Base-by-base conservation (phyloP, 768 basidiomycete species). In the Kondoa subrosea region DNA sequence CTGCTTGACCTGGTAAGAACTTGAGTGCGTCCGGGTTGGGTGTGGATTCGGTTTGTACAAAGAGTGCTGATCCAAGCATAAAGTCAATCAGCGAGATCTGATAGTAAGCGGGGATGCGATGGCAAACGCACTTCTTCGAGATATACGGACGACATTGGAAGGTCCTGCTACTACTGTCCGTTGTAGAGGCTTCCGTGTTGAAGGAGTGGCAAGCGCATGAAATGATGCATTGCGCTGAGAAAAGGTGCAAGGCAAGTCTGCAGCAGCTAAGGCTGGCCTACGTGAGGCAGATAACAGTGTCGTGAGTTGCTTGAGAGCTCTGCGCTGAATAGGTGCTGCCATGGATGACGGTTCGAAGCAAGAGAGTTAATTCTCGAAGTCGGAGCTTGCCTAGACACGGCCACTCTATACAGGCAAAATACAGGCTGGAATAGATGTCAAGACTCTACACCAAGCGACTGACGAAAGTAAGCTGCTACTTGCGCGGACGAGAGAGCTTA, bases 11-110 rank as follows among this genome's bases (percentile, higher is more conserved):
- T 0, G 93, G 95, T 68, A 99, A 91, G 79, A 99, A 99, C 77
- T 99, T 97, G 64, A 99, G 83, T 0, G 92, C 93, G 76, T 96
- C 91, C 33, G 90, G 89, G 76, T 99, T 99, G 0, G 95, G 95
- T 0, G 95, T 99, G 12, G 85, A 84, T 79, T 96, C 92, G 2
- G 93, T 97, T 78, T 99, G 95, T 67, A 97, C 95, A 80, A 97
- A 97, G 92, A 63, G 30, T 32, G 61, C 61, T 63, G 16, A 31
- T 12, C 14, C 4, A 31, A 14, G 14, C 30, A 31, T 31, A 4
- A 59, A 4, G 58, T 59, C 40, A 50, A 21, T n/a, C n/a, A n/a
- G n/a, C n/a, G n/a, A n/a, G n/a, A n/a, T n/a, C 40, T 50, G 8
- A 21, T 50, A 50, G 8, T 8, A 21, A 50, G 12, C 40, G 40